phyloP scores from a whole-genome alignment of 1,284 basidiomycete genomes.

The Trametes hirsuta region DNA sequence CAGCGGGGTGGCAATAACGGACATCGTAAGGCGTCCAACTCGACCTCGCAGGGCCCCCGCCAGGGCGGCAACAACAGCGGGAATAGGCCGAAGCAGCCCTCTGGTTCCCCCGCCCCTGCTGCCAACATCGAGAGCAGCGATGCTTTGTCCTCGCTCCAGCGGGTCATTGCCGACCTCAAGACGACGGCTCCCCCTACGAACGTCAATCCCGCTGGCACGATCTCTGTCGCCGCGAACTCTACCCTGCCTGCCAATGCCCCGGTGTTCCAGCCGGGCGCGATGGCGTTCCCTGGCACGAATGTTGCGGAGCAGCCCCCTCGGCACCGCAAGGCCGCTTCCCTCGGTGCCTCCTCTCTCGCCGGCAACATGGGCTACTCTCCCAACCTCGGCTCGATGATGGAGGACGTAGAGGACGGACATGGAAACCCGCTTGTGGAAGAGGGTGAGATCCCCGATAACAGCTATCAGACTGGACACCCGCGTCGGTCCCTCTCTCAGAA shows the following conservation, averaged over 20 bases:
- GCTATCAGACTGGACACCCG: constrained; percentile 61
- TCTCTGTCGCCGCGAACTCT: constrained; percentile 49
- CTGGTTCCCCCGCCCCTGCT: constrained; percentile 50
- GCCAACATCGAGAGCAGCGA: constrained; percentile 63
- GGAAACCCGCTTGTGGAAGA: constrained; percentile 62
- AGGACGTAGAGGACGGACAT: constrained; percentile 69
- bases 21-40: constrained; percentile 58
- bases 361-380: constrained; percentile 73
- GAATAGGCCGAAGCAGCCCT: constrained; percentile 39
- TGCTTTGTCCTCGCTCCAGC: constrained; percentile 77
- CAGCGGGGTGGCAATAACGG: constrained; percentile 45
- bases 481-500: constrained; percentile 76
- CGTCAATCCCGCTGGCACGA: constrained; percentile 42
- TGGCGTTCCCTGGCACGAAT: constrained; percentile 52
- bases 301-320: constrained; percentile 54
- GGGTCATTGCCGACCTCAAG: constrained; percentile 84
- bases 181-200: constrained; percentile 62
- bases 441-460: constrained; percentile 70
- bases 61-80: constrained; percentile 41
- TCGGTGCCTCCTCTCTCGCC: constrained; percentile 61
- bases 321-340: constrained; percentile 79
- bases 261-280: constrained; percentile 69
- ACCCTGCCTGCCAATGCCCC: constrained; percentile 67
- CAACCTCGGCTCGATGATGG: constrained; percentile 79
- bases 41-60: constrained; percentile 55